Evolutionary conservation across 2,329 filamentous ascomycete species (phyloP).

Genomic region (Cercospora sojina): DNA sequence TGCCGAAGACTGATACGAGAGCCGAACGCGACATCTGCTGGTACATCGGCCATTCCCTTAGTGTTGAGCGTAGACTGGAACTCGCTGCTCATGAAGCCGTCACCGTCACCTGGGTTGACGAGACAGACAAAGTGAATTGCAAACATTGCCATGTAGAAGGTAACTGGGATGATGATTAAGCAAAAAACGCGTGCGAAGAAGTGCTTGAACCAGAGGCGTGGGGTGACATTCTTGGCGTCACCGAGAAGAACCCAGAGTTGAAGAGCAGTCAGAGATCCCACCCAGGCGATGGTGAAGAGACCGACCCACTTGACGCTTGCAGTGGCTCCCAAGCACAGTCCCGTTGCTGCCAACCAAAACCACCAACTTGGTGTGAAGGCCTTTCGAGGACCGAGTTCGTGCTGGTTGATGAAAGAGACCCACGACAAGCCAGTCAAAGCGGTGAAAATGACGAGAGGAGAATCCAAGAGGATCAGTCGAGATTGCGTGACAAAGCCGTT

Average conservation of each 20-base stretch:
- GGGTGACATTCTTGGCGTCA: constrained; percentile 78
- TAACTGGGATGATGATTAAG: constrained; percentile 80
- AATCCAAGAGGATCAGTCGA: constrained; percentile 92
- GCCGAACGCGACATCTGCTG: constrained; percentile 86
- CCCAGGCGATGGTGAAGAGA: constrained; percentile 97
- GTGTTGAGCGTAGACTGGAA: constrained; percentile 97
- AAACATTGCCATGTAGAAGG: constrained; percentile 97
- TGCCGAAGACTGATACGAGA: constrained; percentile 85
- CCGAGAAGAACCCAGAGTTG: constrained; percentile 95
- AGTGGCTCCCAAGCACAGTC: constrained; percentile 83
- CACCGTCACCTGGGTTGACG: constrained; percentile 90
- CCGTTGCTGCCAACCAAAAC: constrained; percentile 92
- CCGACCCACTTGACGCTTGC: constrained; percentile 99
- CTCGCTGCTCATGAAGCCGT: constrained; percentile 99
- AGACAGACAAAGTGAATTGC: constrained; percentile 93
- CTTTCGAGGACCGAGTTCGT: constrained; percentile 84
- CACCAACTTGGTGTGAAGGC: constrained; percentile 92
- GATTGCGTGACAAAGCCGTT: constrained; percentile 95
- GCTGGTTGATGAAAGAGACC: constrained; percentile 92
- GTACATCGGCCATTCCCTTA: constrained; percentile 93
- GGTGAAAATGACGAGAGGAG: constrained; percentile 88
- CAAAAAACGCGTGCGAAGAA: constrained; percentile 88
- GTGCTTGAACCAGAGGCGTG: constrained; percentile 88
- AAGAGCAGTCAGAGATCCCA: constrained; percentile 82
- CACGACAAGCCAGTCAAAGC: constrained; percentile 88